Evolutionary conservation across 139 green algal genomes (phyloP).

Genomic region (Auxenochlorella pyrenoidosa): DNA sequence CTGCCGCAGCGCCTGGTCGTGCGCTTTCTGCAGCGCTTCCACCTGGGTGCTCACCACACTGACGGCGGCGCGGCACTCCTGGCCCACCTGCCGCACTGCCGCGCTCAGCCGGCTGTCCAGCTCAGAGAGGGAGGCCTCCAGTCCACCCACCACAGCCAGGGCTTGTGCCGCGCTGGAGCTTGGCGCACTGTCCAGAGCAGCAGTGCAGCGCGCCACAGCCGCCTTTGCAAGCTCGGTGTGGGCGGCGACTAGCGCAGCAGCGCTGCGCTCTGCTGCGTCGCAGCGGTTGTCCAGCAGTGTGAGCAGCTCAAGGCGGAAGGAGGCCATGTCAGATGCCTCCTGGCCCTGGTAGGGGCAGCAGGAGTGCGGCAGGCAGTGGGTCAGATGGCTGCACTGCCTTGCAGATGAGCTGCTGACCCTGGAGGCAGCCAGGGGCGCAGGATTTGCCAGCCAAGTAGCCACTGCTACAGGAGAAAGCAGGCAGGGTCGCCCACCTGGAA

Average conservation of each 20-base stretch:
- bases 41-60: not conserved
- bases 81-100: not conserved
- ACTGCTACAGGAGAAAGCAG: too few relatives aligned
- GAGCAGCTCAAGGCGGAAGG: constrained; percentile 1
- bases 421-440: too few relatives aligned
- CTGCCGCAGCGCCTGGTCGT: not conserved
- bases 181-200: not conserved
- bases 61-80: constrained; percentile 5
- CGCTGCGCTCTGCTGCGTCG: not conserved
- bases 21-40: not conserved
- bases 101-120: not conserved
- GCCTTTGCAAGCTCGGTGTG: not conserved
- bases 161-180: not conserved
- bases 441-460: too few relatives aligned
- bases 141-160: not conserved
- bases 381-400: not conserved
- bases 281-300: constrained; percentile 12
- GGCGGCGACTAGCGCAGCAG: not conserved
- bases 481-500: not conserved
- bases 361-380: not conserved
- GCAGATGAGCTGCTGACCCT: too few relatives aligned
- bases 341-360: not conserved
- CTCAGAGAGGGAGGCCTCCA: not conserved
- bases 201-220: not conserved
- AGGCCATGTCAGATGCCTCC: not conserved